Evolutionary conservation across 2,329 filamentous ascomycete species (phyloP).

Genomic region (Stachybotrys chartarum): DNA sequence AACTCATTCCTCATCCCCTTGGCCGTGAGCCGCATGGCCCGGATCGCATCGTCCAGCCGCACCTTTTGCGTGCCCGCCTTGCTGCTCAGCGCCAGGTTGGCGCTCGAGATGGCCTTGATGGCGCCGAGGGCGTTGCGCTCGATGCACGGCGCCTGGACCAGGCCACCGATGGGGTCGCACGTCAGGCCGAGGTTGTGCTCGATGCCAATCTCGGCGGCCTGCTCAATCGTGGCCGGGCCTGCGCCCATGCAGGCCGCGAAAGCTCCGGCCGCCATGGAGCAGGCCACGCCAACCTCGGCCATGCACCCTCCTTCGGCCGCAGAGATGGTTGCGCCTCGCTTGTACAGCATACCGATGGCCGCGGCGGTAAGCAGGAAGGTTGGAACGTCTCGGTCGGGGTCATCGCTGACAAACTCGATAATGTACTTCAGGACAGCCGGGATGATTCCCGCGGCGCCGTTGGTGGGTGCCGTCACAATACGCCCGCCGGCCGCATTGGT

Average conservation of each 20-base stretch:
- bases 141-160: slow-evolving; percentile 44
- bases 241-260: slow-evolving; percentile 46
- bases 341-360: slow-evolving; percentile 46
- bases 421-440: slow-evolving; percentile 43
- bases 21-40: slow-evolving; percentile 42
- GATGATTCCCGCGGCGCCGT: slow-evolving; percentile 44
- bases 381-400: slow-evolving; percentile 38
- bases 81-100: slow-evolving; percentile 38
- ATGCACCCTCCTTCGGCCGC: slow-evolving; percentile 45
- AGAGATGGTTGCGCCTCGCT: slow-evolving; percentile 44
- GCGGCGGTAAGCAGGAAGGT: slow-evolving; percentile 42
- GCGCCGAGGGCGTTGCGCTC: slow-evolving; percentile 43
- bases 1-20: slow-evolving; percentile 46
- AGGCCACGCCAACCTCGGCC: slow-evolving; percentile 46
- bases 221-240: slow-evolving; percentile 41
- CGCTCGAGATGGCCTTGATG: slow-evolving; percentile 43
- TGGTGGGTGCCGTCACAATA: slow-evolving; percentile 44
- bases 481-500: slow-evolving; percentile 44
- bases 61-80: slow-evolving; percentile 40
- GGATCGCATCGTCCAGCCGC: slow-evolving; percentile 41
- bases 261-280: slow-evolving; percentile 43
- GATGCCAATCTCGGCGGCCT: slow-evolving; percentile 45
- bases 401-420: slow-evolving; percentile 42
- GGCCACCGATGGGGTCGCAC: slow-evolving; percentile 41
- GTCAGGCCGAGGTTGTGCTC: slow-evolving; percentile 45